A percentile compares a stretch with the other conserved stretches of the same genome.
Evolutionary conservation across 2,329 filamentous ascomycete species (phyloP).

Genomic region (Arthrinium phaeospermum): DNA sequence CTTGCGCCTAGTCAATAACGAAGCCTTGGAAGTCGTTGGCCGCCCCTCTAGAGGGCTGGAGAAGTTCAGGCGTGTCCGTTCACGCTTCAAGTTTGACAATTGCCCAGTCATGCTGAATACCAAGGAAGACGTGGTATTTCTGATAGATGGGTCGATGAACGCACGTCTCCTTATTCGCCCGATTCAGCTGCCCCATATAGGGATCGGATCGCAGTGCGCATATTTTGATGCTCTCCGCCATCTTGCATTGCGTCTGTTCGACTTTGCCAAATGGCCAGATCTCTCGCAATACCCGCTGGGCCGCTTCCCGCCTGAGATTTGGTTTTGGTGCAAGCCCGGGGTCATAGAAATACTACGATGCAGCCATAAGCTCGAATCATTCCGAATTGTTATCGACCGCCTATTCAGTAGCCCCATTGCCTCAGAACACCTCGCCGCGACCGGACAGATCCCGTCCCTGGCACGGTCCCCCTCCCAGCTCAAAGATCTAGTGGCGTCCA

Average conservation of each 20-base stretch:
- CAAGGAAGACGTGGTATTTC: background rate
- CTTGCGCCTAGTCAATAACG: background rate
- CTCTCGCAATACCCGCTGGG: too few relatives aligned
- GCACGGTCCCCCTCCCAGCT: background rate
- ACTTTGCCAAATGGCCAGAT: background rate
- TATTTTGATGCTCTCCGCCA: background rate
- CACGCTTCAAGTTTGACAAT: background rate
- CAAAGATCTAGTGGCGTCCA: background rate
- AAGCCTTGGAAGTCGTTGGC: background rate
- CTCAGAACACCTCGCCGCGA: background rate
- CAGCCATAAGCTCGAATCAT: background rate
- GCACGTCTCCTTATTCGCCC: background rate
- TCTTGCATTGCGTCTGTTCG: background rate
- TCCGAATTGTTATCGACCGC: background rate
- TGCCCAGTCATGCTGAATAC: background rate
- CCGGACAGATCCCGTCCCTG: accelerated
- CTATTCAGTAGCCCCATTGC: background rate
- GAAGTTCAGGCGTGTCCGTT: background rate
- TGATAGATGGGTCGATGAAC: background rate
- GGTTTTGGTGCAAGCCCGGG: background rate
- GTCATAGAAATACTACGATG: background rate
- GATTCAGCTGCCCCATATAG: background rate
- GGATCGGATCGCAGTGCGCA: background rate
- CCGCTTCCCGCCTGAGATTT: too few relatives aligned
- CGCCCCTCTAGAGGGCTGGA: background rate